phyloP scores from a whole-genome alignment of 2,329 filamentous ascomycete genomes.

The Rhinocladiella similis region DNA sequence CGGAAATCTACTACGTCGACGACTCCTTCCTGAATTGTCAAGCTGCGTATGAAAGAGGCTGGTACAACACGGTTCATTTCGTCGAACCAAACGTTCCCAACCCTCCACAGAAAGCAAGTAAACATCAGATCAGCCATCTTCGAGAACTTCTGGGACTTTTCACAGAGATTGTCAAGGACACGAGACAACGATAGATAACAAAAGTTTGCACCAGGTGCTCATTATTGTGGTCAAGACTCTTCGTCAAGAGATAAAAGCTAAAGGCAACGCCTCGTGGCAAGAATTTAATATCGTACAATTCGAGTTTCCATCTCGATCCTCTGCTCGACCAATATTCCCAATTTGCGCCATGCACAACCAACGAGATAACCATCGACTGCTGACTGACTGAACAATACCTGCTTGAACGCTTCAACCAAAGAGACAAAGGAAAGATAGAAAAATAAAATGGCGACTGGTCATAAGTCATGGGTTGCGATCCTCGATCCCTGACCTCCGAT shows the following conservation, averaged over 20 bases:
- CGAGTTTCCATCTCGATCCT: too few species aligned
- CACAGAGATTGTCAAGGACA: constrained; percentile 77
- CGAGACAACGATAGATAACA: background rate
- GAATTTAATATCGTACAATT: too few species aligned
- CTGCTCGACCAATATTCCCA: too few species aligned
- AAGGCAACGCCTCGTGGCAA: too few species aligned
- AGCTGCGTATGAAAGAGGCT: constrained; percentile 75
- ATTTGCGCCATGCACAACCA: background rate
- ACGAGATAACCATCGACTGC: too few species aligned
- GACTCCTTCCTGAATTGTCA: constrained; percentile 83
- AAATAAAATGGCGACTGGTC: too few species aligned
- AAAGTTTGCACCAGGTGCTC: background rate
- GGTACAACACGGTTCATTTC: constrained; percentile 75
- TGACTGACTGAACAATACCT: background rate
- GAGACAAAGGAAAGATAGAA: background rate
- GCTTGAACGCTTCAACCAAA: background rate
- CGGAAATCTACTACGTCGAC: constrained; percentile 91
- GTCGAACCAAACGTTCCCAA: constrained; percentile 71
- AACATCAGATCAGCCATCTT: constrained; percentile 73
- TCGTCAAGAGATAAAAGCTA: too few species aligned
- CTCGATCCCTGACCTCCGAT: too few species aligned
- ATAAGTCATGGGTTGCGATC: background rate
- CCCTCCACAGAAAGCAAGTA: constrained; percentile 65
- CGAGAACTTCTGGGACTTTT: constrained; percentile 74
- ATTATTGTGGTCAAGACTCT: too few species aligned